These are phyloP conservation scores for Pythium aphanidermatum DNA, from an alignment of 352 stramenopile genomes.

Conservation along the genomic window DNA sequence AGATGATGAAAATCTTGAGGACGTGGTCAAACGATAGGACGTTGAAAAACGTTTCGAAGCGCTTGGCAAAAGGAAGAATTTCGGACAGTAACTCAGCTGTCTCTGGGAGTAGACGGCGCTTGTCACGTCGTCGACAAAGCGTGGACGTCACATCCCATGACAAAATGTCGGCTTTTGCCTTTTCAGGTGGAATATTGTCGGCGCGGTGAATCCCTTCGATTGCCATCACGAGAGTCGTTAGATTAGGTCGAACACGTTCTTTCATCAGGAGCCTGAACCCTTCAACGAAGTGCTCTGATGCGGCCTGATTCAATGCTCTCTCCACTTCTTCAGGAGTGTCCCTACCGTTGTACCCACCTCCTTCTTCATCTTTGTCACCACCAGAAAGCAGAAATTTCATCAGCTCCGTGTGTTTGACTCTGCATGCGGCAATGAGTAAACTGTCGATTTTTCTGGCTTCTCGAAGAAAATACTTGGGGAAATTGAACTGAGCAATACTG, in stretches of 20 bases:
- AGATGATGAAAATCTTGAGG: slow-evolving; percentile 39
- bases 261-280: slow-evolving; percentile 34
- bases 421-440: slow-evolving; percentile 40
- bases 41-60: slow-evolving; percentile 34
- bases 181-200: slow-evolving; percentile 8
- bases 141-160: too few relatives aligned
- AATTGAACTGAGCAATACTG: slow-evolving; percentile 34
- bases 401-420: slow-evolving; percentile 25
- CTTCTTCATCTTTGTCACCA: slow-evolving; percentile 7
- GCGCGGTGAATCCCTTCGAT: slow-evolving; percentile 24
- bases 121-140: slow-evolving; percentile 16
- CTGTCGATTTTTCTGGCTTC: slow-evolving; percentile 33
- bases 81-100: slow-evolving; percentile 22
- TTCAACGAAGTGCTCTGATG: slow-evolving; percentile 29
- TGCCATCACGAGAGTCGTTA: slow-evolving; percentile 24
- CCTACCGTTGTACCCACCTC: slow-evolving; percentile 34
- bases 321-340: slow-evolving; percentile 38
- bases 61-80: slow-evolving; percentile 19
- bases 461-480: slow-evolving; percentile 33
- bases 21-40: slow-evolving; percentile 36
- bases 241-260: slow-evolving; percentile 25
- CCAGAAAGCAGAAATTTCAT: slow-evolving; percentile 34
- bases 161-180: too few relatives aligned
- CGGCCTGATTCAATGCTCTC: slow-evolving; percentile 29
- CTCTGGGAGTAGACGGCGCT: slow-evolving; percentile 13